Conservation (phyloP, 306 rosid genomes). For the Medicago lupulina region DNA sequence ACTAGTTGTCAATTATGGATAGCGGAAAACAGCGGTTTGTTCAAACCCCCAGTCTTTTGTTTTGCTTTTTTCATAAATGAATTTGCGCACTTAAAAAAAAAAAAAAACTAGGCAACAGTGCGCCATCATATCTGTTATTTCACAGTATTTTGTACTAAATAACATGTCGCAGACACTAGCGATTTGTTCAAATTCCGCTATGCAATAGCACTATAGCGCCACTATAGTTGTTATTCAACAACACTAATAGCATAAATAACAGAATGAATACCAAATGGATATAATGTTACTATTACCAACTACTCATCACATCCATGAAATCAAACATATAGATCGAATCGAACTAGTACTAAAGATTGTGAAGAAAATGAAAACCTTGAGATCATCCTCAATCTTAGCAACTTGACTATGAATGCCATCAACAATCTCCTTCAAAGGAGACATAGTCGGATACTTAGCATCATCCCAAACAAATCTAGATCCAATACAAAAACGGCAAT, state of each 20-base stretch:
- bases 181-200: no score
- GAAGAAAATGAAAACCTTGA: slow-evolving; percentile 58
- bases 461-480: slow-evolving; percentile 94
- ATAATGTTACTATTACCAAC: background rate
- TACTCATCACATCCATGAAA: slow-evolving; percentile 34
- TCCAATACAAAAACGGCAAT: slow-evolving; percentile 3
- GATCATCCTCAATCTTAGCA: slow-evolving; percentile 94
- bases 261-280: background rate
- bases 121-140: no score
- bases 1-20: no score
- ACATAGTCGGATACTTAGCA: slow-evolving; percentile 91
- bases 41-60: no score
- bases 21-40: no score
- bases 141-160: no score
- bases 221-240: no score
- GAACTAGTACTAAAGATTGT: background rate
- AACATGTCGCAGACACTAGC: no score
- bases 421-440: slow-evolving; percentile 76
- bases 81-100: no score
- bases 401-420: slow-evolving; percentile 84
- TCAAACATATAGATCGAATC: slow-evolving; percentile 10
- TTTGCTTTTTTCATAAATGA: no score
- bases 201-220: no score
- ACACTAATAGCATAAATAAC: background rate
- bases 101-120: no score